Base-by-base conservation (phyloP, 129 eudicot genomes). In the Lactuca saligna region DNA sequence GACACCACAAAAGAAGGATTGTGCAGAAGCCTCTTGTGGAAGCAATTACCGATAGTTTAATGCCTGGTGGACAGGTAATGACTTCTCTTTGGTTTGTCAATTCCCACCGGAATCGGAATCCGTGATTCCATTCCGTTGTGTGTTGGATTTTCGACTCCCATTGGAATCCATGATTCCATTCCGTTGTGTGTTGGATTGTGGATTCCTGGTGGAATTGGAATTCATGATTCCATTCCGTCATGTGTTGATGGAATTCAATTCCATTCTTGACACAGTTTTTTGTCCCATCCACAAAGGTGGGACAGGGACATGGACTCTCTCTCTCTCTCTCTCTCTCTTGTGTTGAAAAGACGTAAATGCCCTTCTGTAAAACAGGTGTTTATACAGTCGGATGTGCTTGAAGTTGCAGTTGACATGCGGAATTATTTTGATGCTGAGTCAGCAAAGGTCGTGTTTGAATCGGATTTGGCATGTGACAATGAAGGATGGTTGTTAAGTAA, bases 321-420 rank as follows among this genome's bases (percentile, higher is more conserved):
- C 29, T 25, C 25, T 34, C 38, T 4, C 5, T 35, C 38, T 35
- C 5, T 35, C 38, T 35, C 49, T 42, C 64, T 6, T n/a, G 0
- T 59, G 39, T 41, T 41, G 13, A 65, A 31, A 8, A 32, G 17
- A 66, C 49, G 13, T 42, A 8, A 42, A 42, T 9, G 49, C 49
- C 49, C 49, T 42, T 42, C 3, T 42, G 49, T 39, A 10, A 9
- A 31, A 58, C 87, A 94, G 99, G 90, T 94, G 10, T 85, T 89
- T 69, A 86, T 90, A 73, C 97, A 89, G 77, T 94, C 99, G 17
- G 99, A 94, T 78, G 97, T 94, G 66, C 83, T 65, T 53, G 97
- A 94, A 66, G 99, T 90, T 79, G 99, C 99, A 63, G 62, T 82
- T 60, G 91, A 94, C 89, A 94, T 94, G 99, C 89, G 96, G 50